Evolutionary conservation across 306 rosid genomes (phyloP).

Genomic region (Senna tora): DNA sequence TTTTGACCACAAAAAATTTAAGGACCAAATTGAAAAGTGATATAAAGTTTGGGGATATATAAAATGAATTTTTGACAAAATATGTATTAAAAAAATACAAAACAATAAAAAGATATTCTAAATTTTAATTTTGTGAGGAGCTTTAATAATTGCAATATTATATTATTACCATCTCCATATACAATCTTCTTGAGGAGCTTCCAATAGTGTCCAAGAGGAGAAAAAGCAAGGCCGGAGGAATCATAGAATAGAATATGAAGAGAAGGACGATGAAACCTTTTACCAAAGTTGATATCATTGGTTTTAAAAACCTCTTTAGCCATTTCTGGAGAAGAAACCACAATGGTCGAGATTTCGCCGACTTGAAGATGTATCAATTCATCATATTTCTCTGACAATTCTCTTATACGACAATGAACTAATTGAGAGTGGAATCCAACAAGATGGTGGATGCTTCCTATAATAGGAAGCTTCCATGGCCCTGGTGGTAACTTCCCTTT

Average conservation of each 20-base stretch:
- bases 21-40: too few species aligned
- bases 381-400: constrained; percentile 33
- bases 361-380: constrained; percentile 31
- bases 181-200: constrained; percentile 33
- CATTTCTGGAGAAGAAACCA: constrained; percentile 44
- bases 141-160: too few species aligned
- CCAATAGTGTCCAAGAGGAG: constrained; percentile 30
- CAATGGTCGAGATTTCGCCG: constrained; percentile 25
- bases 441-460: constrained; percentile 41
- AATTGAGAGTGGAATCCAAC: constrained; percentile 3
- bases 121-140: too few species aligned
- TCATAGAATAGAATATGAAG: not conserved
- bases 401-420: not conserved
- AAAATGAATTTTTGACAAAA: too few species aligned
- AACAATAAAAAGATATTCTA: too few species aligned
- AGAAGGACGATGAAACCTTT: not conserved
- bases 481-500: constrained; percentile 29
- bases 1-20: too few species aligned
- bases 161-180: too few species aligned
- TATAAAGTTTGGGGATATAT: too few species aligned
- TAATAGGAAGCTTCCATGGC: constrained; percentile 36
- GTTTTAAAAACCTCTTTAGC: constrained; percentile 43
- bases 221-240: not conserved
- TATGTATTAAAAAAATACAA: too few species aligned
- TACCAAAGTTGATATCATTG: constrained; percentile 32